Evolutionary conservation across 257 asterid genomes (phyloP).

Genomic region (Plectranthus barbatus): DNA sequence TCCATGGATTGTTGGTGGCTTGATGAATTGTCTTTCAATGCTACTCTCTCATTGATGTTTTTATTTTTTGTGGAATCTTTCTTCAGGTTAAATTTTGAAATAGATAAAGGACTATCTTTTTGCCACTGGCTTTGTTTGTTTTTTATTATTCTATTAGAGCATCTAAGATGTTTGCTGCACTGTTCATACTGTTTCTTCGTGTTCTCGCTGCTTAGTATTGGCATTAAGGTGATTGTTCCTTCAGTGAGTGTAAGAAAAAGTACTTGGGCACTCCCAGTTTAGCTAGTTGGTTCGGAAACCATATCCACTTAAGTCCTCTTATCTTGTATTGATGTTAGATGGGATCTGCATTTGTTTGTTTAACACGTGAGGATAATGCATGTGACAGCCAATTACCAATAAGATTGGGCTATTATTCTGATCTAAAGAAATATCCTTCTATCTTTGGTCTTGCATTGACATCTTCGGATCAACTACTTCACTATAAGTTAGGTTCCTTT

Average conservation of each 20-base stretch:
- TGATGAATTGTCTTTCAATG: not conserved
- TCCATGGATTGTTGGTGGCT: not conserved
- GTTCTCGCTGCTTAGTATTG: not conserved
- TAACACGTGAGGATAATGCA: too few relatives aligned
- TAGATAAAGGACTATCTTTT: not conserved
- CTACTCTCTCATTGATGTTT: not conserved
- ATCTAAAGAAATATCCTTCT: too few relatives aligned
- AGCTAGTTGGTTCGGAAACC: not conserved
- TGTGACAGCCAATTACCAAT: too few relatives aligned
- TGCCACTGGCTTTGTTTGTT: not conserved
- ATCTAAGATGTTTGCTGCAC: not conserved
- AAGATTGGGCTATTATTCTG: not conserved
- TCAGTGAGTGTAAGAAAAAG: not conserved
- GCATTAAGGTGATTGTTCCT: not conserved
- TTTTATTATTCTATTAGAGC: not conserved
- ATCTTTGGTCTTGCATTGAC: not conserved
- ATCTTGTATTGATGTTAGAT: too few relatives aligned
- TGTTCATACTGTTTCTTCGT: not conserved
- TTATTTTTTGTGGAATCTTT: not conserved
- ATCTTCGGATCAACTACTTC: not conserved
- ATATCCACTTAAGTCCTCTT: too few relatives aligned
- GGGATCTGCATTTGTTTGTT: too few relatives aligned
- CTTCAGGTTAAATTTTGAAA: not conserved
- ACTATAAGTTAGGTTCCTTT: not conserved
- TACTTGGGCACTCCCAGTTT: not conserved